These are phyloP conservation scores for Stachybotrys chlorohalonatus DNA, from an alignment of 2,329 filamentous ascomycete genomes.

Conservation along the genomic window DNA sequence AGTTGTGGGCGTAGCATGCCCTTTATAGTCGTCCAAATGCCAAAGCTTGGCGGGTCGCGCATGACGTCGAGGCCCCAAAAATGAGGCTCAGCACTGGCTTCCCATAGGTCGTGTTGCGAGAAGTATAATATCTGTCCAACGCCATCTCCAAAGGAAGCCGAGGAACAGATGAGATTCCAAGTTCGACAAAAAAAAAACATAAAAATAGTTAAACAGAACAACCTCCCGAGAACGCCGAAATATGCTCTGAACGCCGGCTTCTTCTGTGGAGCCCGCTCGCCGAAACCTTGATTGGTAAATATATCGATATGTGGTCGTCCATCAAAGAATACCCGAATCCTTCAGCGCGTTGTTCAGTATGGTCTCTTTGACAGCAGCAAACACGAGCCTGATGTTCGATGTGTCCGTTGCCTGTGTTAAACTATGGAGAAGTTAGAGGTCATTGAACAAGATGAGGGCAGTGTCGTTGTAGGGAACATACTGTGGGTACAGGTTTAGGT, in stretches of 20 bases:
- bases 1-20: too few species aligned
- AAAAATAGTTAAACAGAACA: neutral
- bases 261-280: conserved; percentile 1
- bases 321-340: conserved; percentile 89
- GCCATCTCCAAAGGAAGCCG: conserved; percentile 7
- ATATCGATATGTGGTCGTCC: conserved; percentile 4
- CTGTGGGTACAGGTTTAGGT: conserved; percentile 96
- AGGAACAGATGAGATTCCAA: conserved; percentile 18
- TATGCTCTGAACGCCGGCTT: conserved; percentile 17
- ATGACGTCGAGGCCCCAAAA: neutral
- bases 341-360: conserved; percentile 97
- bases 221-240: conserved; percentile 12
- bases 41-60: neutral
- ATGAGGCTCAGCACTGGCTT: neutral
- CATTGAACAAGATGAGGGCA: neutral
- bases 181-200: neutral
- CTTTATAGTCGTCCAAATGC: neutral
- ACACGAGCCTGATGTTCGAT: conserved; percentile 94
- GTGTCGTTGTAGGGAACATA: conserved; percentile 38
- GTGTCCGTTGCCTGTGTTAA: conserved; percentile 98
- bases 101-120: neutral
- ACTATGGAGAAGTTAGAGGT: conserved; percentile 36
- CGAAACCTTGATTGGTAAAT: conserved; percentile 5
- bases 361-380: conserved; percentile 96
- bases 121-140: neutral